phyloP scores from a whole-genome alignment of 805 yeast genomes.

The Cyberlindnera mycetangii region DNA sequence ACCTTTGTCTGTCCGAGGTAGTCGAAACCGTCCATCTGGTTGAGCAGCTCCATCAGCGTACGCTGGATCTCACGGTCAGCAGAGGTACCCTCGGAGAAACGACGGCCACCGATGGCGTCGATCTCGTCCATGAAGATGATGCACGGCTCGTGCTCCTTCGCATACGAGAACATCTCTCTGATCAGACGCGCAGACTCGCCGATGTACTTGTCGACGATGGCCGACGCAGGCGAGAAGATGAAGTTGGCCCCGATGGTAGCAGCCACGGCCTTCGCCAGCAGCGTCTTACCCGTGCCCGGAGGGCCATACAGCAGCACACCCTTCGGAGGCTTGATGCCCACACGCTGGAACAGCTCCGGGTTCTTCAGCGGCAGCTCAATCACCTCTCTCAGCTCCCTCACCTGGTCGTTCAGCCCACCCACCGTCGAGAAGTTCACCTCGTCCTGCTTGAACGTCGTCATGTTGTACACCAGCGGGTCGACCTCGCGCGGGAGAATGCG shows the following conservation, averaged over 20 bases:
- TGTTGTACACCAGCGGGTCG: constrained; percentile 95
- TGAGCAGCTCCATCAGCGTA: constrained; percentile 92
- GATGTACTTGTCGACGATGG: constrained; percentile 95
- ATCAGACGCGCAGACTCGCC: constrained; percentile 97
- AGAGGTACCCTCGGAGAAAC: constrained; percentile 96
- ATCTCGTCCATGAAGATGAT: constrained; percentile 98
- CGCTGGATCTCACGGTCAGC: constrained; percentile 99
- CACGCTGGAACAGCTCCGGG: constrained; percentile 92
- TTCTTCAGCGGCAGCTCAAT: constrained; percentile 95
- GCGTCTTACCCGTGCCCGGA: constrained; percentile 97
- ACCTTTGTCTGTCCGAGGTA: constrained; percentile 94
- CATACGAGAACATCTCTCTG: constrained; percentile 97
- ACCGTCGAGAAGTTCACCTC: constrained; percentile 91
- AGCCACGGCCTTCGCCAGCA: constrained; percentile 96
- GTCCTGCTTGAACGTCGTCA: constrained; percentile 98
- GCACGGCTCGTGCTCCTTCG: constrained; percentile 97
- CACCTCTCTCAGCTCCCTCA: constrained; percentile 94
- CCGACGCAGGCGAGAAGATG: constrained; percentile 97
- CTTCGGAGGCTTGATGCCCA: constrained; percentile 98
- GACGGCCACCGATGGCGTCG: constrained; percentile 98
- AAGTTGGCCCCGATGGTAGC: constrained; percentile 98
- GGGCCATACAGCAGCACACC: constrained; percentile 97
- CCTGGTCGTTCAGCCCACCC: constrained; percentile 95
- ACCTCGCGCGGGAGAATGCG: constrained; percentile 96
- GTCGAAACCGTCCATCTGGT: constrained; percentile 99